Percentiles rank a stretch among this genome's conserved stretches.
Evolutionary conservation across 768 basidiomycete species (phyloP).

Genomic region (Lactarius sanguifluus): DNA sequence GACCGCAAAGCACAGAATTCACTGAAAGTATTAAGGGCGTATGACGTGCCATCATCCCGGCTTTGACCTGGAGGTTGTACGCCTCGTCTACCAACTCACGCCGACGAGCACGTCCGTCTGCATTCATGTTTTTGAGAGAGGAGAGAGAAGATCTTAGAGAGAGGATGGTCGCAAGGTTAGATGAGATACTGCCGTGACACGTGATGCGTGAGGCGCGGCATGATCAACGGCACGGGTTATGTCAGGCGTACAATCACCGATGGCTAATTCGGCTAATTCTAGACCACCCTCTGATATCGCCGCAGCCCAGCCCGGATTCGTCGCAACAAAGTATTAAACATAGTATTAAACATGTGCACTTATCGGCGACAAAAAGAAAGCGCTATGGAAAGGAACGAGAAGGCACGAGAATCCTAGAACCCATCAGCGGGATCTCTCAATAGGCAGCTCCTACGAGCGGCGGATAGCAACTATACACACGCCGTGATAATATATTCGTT

Average conservation of each 20-base stretch:
- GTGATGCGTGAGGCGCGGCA: constrained; percentile 21
- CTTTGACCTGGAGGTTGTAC: constrained; percentile 56
- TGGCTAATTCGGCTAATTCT: constrained; percentile 34
- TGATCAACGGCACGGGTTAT: neutral
- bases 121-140: neutral
- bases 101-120: constrained; percentile 39
- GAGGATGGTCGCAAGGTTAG: neutral
- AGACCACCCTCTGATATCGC: constrained; percentile 40
- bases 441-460: neutral
- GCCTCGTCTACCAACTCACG: constrained; percentile 58
- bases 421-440: neutral
- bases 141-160: neutral
- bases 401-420: constrained; percentile 14
- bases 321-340: constrained; percentile 40
- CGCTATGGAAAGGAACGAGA: constrained; percentile 1
- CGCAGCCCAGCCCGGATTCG: constrained; percentile 36
- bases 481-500: constrained; percentile 4
- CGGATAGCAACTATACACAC: constrained; percentile 11
- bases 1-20: constrained; percentile 1
- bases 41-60: constrained; percentile 40
- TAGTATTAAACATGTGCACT: constrained; percentile 33
- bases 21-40: neutral
- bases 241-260: constrained; percentile 34
- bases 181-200: constrained; percentile 27
- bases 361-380: neutral